Percentiles rank a stretch among this genome's conserved stretches.
Conservation (phyloP, 2,329 filamentous ascomycete species). For the Trichoderma atrobrunneum region DNA sequence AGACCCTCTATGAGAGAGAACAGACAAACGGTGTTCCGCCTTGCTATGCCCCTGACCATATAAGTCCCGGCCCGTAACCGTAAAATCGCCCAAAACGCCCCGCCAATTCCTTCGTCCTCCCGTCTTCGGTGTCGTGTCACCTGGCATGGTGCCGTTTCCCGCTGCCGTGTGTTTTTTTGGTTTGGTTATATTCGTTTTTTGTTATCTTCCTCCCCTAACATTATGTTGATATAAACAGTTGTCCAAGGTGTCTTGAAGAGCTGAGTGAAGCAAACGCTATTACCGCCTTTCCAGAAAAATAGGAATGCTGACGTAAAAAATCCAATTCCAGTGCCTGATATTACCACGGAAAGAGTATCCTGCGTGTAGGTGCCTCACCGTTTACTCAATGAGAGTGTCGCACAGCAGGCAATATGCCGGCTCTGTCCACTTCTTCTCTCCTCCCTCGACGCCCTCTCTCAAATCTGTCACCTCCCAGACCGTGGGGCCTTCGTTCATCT, state of each 20-base stretch:
- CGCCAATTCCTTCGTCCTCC: neutral
- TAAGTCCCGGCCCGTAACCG: constrained; percentile 8
- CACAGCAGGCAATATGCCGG: constrained; percentile 50
- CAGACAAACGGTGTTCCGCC: constrained; percentile 5
- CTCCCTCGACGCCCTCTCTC: constrained; percentile 45
- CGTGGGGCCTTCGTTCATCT: constrained; percentile 47
- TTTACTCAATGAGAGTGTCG: constrained; percentile 44
- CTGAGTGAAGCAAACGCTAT: neutral
- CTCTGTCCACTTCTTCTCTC: constrained; percentile 54
- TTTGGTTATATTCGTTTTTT: neutral
- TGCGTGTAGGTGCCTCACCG: neutral
- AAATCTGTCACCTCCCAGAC: constrained; percentile 53
- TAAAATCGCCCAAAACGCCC: constrained; percentile 13
- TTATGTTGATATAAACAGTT: neutral
- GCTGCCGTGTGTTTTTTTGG: neutral
- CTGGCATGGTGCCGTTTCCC: neutral
- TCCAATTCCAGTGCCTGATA: neutral
- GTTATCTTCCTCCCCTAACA: neutral
- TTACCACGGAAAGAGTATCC: neutral
- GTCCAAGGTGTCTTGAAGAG: neutral
- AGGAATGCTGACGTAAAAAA: neutral
- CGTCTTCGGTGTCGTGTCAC: neutral
- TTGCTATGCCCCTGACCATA: constrained; percentile 12
- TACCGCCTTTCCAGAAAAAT: neutral
- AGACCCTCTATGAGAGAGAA: constrained; percentile 7